Conservation (phyloP, 768 basidiomycete species). For the Mycena leptocephala region DNA sequence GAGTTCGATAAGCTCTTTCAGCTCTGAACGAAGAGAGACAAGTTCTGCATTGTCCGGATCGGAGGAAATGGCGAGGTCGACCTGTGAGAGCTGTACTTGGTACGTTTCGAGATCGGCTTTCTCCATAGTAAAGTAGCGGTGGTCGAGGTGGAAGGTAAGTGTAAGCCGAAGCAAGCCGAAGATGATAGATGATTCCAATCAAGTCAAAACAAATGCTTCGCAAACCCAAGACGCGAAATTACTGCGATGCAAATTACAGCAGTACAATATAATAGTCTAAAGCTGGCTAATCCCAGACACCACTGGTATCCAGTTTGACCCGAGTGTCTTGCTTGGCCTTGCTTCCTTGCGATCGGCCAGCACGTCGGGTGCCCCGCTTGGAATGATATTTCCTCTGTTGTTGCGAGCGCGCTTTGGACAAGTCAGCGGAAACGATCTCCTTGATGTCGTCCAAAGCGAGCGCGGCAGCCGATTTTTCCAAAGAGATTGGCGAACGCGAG, state of each 20-base stretch:
- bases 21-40: constrained; percentile 79
- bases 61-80: constrained; percentile 82
- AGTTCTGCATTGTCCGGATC: constrained; percentile 87
- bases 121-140: constrained; percentile 59
- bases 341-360: constrained; percentile 83
- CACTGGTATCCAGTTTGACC: constrained; percentile 73
- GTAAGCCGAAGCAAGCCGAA: neutral
- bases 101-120: constrained; percentile 90
- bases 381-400: constrained; percentile 87
- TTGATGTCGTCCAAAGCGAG: constrained; percentile 66
- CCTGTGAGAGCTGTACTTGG: constrained; percentile 92
- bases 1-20: constrained; percentile 88
- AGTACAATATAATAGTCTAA: neutral
- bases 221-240: neutral
- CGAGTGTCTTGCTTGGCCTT: constrained; percentile 87
- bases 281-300: constrained; percentile 69
- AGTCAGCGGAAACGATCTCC: constrained; percentile 74
- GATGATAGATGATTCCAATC: neutral
- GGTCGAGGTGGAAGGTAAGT: neutral
- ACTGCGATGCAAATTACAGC: neutral
- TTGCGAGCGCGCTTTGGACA: constrained; percentile 71
- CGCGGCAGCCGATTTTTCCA: constrained; percentile 57
- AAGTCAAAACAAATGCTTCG: neutral
- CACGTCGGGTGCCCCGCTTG: constrained; percentile 74
- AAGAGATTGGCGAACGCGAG: constrained; percentile 63